phyloP scores from a whole-genome alignment of 2,329 filamentous ascomycete genomes.

The Penicillium sp. region DNA sequence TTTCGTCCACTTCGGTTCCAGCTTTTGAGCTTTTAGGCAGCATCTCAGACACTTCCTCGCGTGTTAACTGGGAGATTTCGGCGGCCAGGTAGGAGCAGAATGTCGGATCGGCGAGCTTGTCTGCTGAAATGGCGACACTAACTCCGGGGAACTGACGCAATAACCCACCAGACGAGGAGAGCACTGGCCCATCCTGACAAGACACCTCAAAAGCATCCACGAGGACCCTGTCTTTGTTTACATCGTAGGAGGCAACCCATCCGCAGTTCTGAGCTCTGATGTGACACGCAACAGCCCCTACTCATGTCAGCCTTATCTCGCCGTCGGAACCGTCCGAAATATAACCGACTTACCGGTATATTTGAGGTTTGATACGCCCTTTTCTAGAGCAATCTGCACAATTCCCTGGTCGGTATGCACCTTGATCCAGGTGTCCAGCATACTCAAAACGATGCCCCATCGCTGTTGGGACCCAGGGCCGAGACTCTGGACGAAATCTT shows the following conservation, averaged over 20 bases:
- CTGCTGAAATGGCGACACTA: neutral
- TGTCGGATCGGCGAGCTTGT: neutral
- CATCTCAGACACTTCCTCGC: conserved; percentile 23
- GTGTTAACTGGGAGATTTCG: neutral
- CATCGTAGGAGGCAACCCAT: neutral
- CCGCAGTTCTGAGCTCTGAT: neutral
- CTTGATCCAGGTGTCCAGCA: neutral
- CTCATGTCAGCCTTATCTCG: neutral
- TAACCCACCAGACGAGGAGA: neutral
- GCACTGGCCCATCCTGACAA: neutral
- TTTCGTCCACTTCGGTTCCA: conserved; percentile 30
- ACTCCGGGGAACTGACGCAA: neutral
- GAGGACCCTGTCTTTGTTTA: neutral
- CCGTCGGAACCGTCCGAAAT: too few species aligned
- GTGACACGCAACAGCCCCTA: neutral
- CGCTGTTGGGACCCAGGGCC: neutral
- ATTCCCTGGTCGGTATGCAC: neutral
- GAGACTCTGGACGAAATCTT: neutral
- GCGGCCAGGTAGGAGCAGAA: neutral
- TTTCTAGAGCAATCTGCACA: neutral
- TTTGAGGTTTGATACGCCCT: neutral
- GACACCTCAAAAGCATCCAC: neutral
- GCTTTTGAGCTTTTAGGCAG: conserved; percentile 39
- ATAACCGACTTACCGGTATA: neutral
- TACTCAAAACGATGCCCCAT: neutral